A percentile compares a stretch with the other conserved stretches of the same genome.
Evolutionary conservation across 495 filamentous ascomycete species (phyloP).

Genomic region (Collariella sp.): DNA sequence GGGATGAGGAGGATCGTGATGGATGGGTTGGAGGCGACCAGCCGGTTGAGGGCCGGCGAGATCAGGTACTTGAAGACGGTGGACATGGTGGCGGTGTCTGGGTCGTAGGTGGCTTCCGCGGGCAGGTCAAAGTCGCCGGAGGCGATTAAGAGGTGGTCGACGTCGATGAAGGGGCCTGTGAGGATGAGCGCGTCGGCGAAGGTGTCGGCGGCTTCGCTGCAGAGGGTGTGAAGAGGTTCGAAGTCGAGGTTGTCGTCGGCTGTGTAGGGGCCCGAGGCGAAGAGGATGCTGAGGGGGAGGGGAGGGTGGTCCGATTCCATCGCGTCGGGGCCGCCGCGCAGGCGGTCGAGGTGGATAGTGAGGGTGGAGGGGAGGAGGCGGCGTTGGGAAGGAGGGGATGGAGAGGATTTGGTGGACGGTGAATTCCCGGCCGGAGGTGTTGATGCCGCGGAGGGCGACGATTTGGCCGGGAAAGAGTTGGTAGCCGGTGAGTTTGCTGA

Average conservation of each 20-base stretch:
- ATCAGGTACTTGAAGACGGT: slow-evolving; percentile 79
- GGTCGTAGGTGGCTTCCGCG: slow-evolving; percentile 54
- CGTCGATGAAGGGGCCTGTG: slow-evolving; percentile 79
- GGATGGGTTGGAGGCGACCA: slow-evolving; percentile 58
- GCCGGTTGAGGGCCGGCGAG: slow-evolving; percentile 53
- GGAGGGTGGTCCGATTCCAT: slow-evolving; percentile 47
- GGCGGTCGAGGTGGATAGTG: slow-evolving; percentile 53
- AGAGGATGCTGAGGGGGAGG: slow-evolving; percentile 61
- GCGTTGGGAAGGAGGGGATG: slow-evolving; percentile 58
- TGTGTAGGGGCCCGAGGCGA: slow-evolving; percentile 83
- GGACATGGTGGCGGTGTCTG: slow-evolving; percentile 67
- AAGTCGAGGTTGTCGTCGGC: slow-evolving; percentile 85
- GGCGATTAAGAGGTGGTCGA: slow-evolving; percentile 81
- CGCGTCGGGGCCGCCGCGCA: slow-evolving; percentile 51
- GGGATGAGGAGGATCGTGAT: slow-evolving; percentile 78
- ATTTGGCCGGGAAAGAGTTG: slow-evolving; percentile 96
- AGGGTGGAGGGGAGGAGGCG: slow-evolving; percentile 54
- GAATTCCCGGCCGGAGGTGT: slow-evolving; percentile 79
- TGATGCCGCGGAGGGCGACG: slow-evolving; percentile 75
- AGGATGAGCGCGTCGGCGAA: slow-evolving; percentile 76
- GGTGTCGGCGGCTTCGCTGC: slow-evolving; percentile 61
- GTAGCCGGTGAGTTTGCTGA: slow-evolving; percentile 57
- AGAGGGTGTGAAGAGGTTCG: slow-evolving; percentile 73
- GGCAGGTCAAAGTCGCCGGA: slow-evolving; percentile 87
- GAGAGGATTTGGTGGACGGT: slow-evolving; percentile 67